phyloP scores from a whole-genome alignment of 345 rosid genomes.

The Lumnitzera racemosa region DNA sequence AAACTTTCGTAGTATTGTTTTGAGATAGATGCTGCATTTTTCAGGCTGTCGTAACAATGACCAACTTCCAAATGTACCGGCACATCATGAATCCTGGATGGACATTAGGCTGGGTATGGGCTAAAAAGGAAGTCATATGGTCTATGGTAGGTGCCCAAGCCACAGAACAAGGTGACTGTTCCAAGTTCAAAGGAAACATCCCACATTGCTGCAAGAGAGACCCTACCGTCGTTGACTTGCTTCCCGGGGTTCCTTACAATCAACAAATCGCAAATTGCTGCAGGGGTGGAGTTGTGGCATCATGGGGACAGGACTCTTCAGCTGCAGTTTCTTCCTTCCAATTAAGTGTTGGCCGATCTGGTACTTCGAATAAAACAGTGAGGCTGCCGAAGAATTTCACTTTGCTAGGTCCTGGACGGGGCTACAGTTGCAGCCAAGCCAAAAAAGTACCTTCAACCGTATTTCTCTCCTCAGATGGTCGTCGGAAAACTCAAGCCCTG shows the following conservation, averaged over 20 bases:
- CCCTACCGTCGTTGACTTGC: constrained; percentile 39
- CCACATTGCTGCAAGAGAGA: constrained; percentile 35
- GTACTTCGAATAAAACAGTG: constrained; percentile 36
- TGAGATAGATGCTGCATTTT: neutral
- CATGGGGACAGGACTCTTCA: constrained; percentile 33
- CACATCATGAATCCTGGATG: constrained; percentile 40
- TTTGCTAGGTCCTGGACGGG: constrained; percentile 31
- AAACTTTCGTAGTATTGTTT: too few relatives aligned
- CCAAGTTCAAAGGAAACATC: constrained; percentile 38
- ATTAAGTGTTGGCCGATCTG: constrained; percentile 35
- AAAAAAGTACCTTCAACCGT: constrained; percentile 18
- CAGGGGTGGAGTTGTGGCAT: constrained; percentile 34
- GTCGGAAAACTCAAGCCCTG: constrained; percentile 27
- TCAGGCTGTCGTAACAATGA: constrained; percentile 36
- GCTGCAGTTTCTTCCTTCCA: constrained; percentile 33
- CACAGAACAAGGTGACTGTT: constrained; percentile 43
- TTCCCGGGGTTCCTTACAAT: constrained; percentile 34
- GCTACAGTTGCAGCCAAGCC: constrained; percentile 42
- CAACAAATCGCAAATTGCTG: constrained; percentile 41
- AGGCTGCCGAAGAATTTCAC: constrained; percentile 42
- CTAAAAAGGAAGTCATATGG: constrained; percentile 45
- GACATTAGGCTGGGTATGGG: constrained; percentile 42
- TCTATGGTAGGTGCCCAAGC: constrained; percentile 41
- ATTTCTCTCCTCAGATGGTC: constrained; percentile 27
- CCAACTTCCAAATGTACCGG: constrained; percentile 36